Base-by-base conservation (phyloP, 257 asterid species). In the Galeopsis tetrahit region DNA sequence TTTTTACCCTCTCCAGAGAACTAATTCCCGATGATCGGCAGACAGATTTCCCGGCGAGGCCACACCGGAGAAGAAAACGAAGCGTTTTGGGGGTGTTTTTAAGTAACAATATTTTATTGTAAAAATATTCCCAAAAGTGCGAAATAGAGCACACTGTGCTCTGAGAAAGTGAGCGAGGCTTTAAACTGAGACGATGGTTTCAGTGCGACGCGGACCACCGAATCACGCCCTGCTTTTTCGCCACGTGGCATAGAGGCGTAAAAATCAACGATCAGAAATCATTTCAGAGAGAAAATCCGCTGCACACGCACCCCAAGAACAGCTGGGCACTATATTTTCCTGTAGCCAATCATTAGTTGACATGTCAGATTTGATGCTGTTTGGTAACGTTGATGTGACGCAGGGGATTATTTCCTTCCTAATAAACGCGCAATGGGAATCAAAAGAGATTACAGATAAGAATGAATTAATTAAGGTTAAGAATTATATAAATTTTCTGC, bases 181-280 rank as follows among this genome's bases (percentile, higher is more conserved):
- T 76, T 79, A 82, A 79, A 82, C 75, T 69, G 68, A 69, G 84
- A 72, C 68, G 75, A 40, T 36, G 82, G 5, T 73, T 76, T 40
- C 70, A 5, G 68, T 82, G 70, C 79, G 69, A 70, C 82, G 78
- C 84, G 80, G 82, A 61, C 68, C 72, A 82, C 76, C 38, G 5
- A 66, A 32, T 1, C 11, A 8, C 11, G 1, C 36, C 40, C 69
- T 42, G 59, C 74, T 57, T 28, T 58, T 62, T 49, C 9, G 8
- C 10, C 77, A 76, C 84, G 83, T 75, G 80, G 71, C 44, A 1
- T n/a, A 4, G 32, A 28, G 33, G 2, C 11, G n/a, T 31, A 31
- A 53, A 64, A 53, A 64, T 78, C 60, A 1, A 57, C 79, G 73
- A 7, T 14, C 55, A 35, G n/a, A 10, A 69, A 4, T 61, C 65